Conservation (phyloP, 2,329 filamentous ascomycete species). For the Xylariaceae sp. region DNA sequence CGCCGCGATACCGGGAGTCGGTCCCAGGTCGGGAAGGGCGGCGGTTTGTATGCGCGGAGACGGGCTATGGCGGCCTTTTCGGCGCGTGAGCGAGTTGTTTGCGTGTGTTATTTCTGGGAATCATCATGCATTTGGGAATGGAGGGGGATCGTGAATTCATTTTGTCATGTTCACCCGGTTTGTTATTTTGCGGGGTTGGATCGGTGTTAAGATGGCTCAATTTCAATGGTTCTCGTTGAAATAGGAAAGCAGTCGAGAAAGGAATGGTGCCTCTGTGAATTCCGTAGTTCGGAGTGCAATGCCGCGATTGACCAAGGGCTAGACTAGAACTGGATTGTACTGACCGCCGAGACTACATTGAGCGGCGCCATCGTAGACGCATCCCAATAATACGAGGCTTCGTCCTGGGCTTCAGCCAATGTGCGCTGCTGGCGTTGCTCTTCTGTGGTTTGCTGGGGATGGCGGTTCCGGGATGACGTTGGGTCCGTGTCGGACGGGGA, state of each 20-base stretch:
- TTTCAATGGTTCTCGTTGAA: too few relatives aligned
- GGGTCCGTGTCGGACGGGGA: constrained; percentile 25
- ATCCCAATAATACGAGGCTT: constrained; percentile 53
- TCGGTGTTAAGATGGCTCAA: not conserved
- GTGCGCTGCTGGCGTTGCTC: constrained; percentile 2
- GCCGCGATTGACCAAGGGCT: not conserved
- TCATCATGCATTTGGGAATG: too few relatives aligned
- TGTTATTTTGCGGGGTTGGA: not conserved
- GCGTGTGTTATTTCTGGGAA: not conserved
- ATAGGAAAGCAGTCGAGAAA: too few relatives aligned
- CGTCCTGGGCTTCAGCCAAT: constrained; percentile 14
- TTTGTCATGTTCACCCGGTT: too few relatives aligned
- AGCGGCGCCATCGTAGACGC: constrained; percentile 54
- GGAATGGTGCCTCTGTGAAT: too few relatives aligned
- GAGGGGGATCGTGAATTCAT: not conserved
- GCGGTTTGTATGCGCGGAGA: constrained; percentile 57
- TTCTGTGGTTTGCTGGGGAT: not conserved
- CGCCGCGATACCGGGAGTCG: constrained; percentile 60
- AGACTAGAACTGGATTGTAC: constrained; percentile 30
- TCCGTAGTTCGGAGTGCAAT: too few relatives aligned
- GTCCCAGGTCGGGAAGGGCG: constrained; percentile 60
- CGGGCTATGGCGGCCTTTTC: constrained; percentile 57
- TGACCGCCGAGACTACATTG: constrained; percentile 51
- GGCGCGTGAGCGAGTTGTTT: constrained; percentile 28
- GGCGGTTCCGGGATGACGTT: constrained; percentile 1